These are phyloP conservation scores for Pseudoperonospora humuli DNA, from an alignment of 352 stramenopile genomes.

Conservation along the genomic window DNA sequence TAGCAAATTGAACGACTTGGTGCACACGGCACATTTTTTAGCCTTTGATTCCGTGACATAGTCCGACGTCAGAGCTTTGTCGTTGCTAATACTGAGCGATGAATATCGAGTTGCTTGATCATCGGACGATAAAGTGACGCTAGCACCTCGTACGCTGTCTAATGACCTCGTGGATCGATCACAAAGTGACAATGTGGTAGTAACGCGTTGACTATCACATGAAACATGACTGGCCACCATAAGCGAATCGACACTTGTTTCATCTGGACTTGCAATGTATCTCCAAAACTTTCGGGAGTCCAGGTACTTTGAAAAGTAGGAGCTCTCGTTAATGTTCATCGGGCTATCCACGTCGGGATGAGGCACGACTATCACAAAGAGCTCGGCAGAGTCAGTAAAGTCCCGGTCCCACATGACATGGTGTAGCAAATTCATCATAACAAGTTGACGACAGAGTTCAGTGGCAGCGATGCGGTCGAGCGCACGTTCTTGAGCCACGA, in stretches of 20 bases:
- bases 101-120: too few species aligned
- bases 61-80: too few species aligned
- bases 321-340: too few species aligned
- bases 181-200: slow-evolving; percentile 6
- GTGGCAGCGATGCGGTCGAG: slow-evolving; percentile 44
- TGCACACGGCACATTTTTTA: slow-evolving; percentile 69
- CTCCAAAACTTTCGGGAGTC: slow-evolving; percentile 80
- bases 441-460: slow-evolving; percentile 43
- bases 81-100: too few species aligned
- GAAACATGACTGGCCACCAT: slow-evolving; percentile 20
- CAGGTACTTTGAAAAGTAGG: slow-evolving; percentile 78
- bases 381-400: slow-evolving; percentile 70
- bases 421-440: slow-evolving; percentile 82
- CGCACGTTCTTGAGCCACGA: slow-evolving; percentile 46
- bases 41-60: too few species aligned
- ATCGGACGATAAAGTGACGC: slow-evolving; percentile 1
- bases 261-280: slow-evolving; percentile 38
- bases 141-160: too few species aligned
- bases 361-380: slow-evolving; percentile 77
- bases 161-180: slow-evolving; percentile 18
- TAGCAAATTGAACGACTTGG: slow-evolving; percentile 79
- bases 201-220: slow-evolving; percentile 17
- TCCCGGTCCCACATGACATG: slow-evolving; percentile 81
- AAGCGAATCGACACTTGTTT: slow-evolving; percentile 13
- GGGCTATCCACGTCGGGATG: too few species aligned